Evolutionary conservation across 139 green algal species (phyloP).

Genomic region (Chlamydomonas urium): DNA sequence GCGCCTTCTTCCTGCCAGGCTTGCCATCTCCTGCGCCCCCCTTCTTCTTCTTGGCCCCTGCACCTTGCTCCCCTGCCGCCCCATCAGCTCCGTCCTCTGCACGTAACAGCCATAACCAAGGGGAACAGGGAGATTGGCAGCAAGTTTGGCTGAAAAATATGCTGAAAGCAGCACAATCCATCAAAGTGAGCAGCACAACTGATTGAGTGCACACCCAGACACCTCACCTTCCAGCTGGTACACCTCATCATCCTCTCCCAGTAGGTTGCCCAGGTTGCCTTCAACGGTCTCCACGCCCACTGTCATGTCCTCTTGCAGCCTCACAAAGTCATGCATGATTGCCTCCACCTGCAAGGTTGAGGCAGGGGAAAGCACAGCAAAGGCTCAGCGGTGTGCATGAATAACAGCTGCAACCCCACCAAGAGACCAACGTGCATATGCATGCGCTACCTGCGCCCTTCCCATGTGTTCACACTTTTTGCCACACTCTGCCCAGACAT

Average conservation of each 20-base stretch:
- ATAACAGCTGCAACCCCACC: not conserved
- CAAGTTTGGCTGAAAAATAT: too few relatives aligned
- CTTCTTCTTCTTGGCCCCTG: not conserved
- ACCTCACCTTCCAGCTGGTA: constrained; percentile 14
- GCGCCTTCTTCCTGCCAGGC: not conserved
- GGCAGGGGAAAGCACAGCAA: not conserved
- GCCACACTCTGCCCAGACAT: too few relatives aligned
- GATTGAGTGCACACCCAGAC: not conserved
- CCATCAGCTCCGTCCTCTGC: constrained; percentile 6
- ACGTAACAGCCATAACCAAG: too few relatives aligned
- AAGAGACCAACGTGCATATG: not conserved
- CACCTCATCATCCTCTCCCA: constrained; percentile 29
- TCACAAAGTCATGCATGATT: constrained; percentile 48
- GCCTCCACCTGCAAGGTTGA: constrained; percentile 31
- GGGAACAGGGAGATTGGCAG: too few relatives aligned
- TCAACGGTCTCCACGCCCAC: not conserved
- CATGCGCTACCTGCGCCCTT: too few relatives aligned
- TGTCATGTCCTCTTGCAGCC: constrained; percentile 23
- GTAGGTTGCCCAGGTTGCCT: constrained; percentile 7
- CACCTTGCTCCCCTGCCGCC: not conserved
- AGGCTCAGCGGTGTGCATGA: too few relatives aligned
- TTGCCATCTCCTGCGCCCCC: not conserved
- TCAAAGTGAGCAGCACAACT: not conserved
- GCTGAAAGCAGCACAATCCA: too few relatives aligned
- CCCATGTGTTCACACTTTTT: too few relatives aligned